A percentile compares a stretch with the other conserved stretches of the same genome.
phyloP scores from a whole-genome alignment of 768 basidiomycete genomes.

The Russula sp. region DNA sequence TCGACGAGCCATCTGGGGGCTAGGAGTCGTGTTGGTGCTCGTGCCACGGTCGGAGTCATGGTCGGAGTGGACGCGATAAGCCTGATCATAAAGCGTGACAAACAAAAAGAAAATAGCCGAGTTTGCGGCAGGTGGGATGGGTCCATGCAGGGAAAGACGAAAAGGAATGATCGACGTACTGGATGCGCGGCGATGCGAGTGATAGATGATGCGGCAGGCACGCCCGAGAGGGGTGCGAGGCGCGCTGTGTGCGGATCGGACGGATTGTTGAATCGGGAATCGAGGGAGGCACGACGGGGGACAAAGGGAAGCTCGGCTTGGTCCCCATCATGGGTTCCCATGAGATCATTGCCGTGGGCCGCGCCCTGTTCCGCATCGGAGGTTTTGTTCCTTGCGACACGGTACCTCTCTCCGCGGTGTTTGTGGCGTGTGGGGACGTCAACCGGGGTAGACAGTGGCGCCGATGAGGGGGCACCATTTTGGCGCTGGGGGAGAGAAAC shows the following conservation, averaged over 20 bases:
- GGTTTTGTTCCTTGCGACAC: background rate
- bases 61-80: slow-evolving; percentile 3
- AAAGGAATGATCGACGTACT: slow-evolving; percentile 8
- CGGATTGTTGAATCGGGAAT: slow-evolving; percentile 3
- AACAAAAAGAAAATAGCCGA: background rate
- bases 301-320: background rate
- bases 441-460: background rate
- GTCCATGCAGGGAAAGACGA: background rate
- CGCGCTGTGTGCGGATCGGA: slow-evolving; percentile 7
- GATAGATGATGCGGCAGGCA: background rate
- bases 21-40: background rate
- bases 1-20: slow-evolving; percentile 1
- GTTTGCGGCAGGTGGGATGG: background rate
- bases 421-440: slow-evolving; percentile 2
- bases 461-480: background rate
- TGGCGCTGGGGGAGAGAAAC: background rate
- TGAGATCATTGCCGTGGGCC: background rate
- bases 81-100: background rate
- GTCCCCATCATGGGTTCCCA: background rate
- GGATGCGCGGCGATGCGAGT: slow-evolving; percentile 11
- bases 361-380: background rate
- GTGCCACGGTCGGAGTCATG: background rate
- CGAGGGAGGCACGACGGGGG: slow-evolving; percentile 2
- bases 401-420: background rate
- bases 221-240: background rate